A percentile compares a stretch with the other conserved stretches of the same genome.
Conservation (phyloP, 805 yeast genomes). For the Hanseniaspora guilliermondii region DNA sequence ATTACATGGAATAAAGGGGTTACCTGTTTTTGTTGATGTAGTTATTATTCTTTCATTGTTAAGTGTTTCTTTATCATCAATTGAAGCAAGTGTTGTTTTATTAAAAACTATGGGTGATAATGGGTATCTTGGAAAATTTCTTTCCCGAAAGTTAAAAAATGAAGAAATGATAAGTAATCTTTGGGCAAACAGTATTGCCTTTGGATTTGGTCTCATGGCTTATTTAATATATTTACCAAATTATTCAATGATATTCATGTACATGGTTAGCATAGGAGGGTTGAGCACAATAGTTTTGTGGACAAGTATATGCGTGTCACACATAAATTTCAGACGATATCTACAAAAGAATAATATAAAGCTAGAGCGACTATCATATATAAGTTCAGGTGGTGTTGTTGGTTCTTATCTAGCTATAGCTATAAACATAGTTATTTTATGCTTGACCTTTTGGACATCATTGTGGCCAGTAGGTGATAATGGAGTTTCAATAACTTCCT, state of each 20-base stretch:
- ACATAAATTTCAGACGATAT: constrained; percentile 54
- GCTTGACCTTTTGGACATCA: constrained; percentile 64
- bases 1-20: constrained; percentile 36
- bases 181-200: constrained; percentile 23
- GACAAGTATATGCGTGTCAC: constrained; percentile 61
- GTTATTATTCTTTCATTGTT: constrained; percentile 47
- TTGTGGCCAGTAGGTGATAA: constrained; percentile 41
- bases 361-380: constrained; percentile 45
- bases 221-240: constrained; percentile 50
- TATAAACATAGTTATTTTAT: constrained; percentile 42
- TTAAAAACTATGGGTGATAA: constrained; percentile 36
- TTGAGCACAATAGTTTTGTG: constrained; percentile 68
- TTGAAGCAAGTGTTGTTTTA: constrained; percentile 44
- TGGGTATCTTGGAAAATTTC: constrained; percentile 39
- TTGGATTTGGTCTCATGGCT: constrained; percentile 42
- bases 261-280: constrained; percentile 71
- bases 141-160: constrained; percentile 38
- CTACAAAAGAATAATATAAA: constrained; percentile 41
- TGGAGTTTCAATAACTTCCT: constrained; percentile 27
- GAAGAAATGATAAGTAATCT: constrained; percentile 43
- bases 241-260: constrained; percentile 48
- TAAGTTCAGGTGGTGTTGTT: constrained; percentile 44
- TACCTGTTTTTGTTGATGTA: constrained; percentile 46
- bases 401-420: constrained; percentile 46
- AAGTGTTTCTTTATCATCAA: constrained; percentile 51